Evolutionary conservation across 2,329 filamentous ascomycete genomes (phyloP).

Genomic region (Gaeumannomyces sp.): DNA sequence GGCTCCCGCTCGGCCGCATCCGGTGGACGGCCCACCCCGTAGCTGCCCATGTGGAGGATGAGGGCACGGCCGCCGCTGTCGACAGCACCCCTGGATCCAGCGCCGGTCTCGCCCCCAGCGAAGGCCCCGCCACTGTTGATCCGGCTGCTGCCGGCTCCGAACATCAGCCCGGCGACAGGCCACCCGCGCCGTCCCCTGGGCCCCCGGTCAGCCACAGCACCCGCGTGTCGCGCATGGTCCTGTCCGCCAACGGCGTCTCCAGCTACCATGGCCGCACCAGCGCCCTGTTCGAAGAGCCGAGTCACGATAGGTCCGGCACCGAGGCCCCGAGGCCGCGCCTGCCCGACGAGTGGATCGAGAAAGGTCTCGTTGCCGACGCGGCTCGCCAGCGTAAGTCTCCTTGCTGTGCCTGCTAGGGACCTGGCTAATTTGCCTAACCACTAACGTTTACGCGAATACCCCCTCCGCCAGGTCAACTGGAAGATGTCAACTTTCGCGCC

Average conservation of each 20-base stretch:
- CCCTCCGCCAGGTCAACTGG: slow-evolving; percentile 33
- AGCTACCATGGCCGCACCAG: slow-evolving; percentile 45
- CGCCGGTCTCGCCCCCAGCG: too few species aligned
- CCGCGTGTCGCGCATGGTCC: slow-evolving; percentile 27
- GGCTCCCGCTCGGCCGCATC: not conserved
- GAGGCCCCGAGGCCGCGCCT: slow-evolving; percentile 18
- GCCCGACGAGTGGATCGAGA: slow-evolving; percentile 35
- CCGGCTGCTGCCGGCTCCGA: too few species aligned
- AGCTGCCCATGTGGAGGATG: slow-evolving; percentile 20
- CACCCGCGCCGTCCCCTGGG: too few species aligned
- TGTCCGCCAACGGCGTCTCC: slow-evolving; percentile 33
- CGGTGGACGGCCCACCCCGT: not conserved
- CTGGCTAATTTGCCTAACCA: too few species aligned
- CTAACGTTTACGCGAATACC: not conserved
- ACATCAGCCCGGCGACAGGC: too few species aligned
- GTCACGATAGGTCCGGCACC: slow-evolving; percentile 16
- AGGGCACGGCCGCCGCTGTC: slow-evolving; percentile 17
- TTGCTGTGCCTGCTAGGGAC: not conserved
- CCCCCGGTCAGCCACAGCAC: not conserved
- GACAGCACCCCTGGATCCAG: not conserved
- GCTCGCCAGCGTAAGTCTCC: slow-evolving; percentile 32
- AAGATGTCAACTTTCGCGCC: slow-evolving; percentile 38
- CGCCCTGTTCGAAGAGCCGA: slow-evolving; percentile 37
- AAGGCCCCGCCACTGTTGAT: too few species aligned
- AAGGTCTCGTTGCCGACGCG: slow-evolving; percentile 40